These are phyloP conservation scores for Corniculantispora saksenae DNA, from an alignment of 2,329 filamentous ascomycete species.

Conservation along the genomic window DNA sequence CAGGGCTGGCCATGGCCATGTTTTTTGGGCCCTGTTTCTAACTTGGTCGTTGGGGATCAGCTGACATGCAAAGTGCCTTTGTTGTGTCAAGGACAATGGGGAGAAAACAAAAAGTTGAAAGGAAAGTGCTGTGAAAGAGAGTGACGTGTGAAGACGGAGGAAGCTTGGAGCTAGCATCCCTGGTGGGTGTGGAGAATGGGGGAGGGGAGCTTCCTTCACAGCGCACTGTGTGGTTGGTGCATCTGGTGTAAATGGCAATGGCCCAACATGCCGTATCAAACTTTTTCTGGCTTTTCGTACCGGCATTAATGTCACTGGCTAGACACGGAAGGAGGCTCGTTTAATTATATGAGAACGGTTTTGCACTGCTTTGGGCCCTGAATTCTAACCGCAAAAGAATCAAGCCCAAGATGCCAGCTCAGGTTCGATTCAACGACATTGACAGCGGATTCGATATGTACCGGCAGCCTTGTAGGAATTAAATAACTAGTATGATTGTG, in stretches of 20 bases:
- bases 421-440: too few relatives aligned
- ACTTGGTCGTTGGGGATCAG: not conserved
- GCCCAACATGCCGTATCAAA: not conserved
- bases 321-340: too few relatives aligned
- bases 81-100: not conserved
- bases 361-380: too few relatives aligned
- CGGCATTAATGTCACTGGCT: too few relatives aligned
- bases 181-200: conserved; percentile 11
- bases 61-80: not conserved
- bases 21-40: not conserved
- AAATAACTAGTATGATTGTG: not conserved
- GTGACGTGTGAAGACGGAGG: conserved; percentile 15
- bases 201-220: conserved; percentile 1
- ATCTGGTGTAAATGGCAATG: not conserved
- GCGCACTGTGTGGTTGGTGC: not conserved
- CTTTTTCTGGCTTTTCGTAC: too few relatives aligned
- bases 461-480: not conserved
- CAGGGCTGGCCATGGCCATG: conserved; percentile 52
- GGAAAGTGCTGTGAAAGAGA: not conserved
- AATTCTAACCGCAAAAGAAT: too few relatives aligned
- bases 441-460: not conserved
- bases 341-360: too few relatives aligned
- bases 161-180: conserved; percentile 8
- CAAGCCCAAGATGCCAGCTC: too few relatives aligned
- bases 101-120: not conserved